Base-by-base conservation (phyloP, 768 basidiomycete species). In the Russula earlei region DNA sequence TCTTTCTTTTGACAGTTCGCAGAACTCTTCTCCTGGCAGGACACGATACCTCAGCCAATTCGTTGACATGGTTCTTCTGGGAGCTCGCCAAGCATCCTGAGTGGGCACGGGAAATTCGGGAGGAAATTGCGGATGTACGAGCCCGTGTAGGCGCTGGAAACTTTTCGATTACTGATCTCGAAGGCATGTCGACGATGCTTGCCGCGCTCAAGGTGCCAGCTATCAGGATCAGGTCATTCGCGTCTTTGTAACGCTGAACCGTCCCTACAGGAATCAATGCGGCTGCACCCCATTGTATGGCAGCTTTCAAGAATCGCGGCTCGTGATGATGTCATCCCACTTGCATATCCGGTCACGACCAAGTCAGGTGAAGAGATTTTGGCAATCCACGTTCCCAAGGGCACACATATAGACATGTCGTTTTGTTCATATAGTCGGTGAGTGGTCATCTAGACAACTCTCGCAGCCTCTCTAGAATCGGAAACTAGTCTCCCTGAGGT, bases 351-450 rank as follows among this genome's bases (percentile, higher is more conserved):
- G 4, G 60, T 72, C 43, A 55, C 49, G n/a, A 63, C 66, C 5
- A 60, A 48, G 27, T 61, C 61, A 0, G 72, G 68, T 5, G 46
- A 65, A 33, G 42, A 62, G 25, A 50, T 70, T 20, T 56, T 44
- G 15, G 63, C 60, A 49, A 63, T 71, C 37, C 68, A 65, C 0
- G 53, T 71, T n/a, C 54, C 56, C 25, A 64, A 66, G 43, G 68
- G 67, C 31, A 65, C 65, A 38, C 49, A 27, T 24, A 56, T 68
- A 19, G 36, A 55, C n/a, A 33, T 65, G 19, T 65, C 66, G 2
- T 58, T 68, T 49, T 64, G 64, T 49, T 64, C 62, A 2, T 72
- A 73, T 56, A 67, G 70, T 52, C 61, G 70, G 72, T 71, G 15
- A 31, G 65, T 64, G 9, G 31, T 12, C 24, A 7, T 20, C 19